Conservation (phyloP, 805 yeast species). For the Saturnispora sekii region DNA sequence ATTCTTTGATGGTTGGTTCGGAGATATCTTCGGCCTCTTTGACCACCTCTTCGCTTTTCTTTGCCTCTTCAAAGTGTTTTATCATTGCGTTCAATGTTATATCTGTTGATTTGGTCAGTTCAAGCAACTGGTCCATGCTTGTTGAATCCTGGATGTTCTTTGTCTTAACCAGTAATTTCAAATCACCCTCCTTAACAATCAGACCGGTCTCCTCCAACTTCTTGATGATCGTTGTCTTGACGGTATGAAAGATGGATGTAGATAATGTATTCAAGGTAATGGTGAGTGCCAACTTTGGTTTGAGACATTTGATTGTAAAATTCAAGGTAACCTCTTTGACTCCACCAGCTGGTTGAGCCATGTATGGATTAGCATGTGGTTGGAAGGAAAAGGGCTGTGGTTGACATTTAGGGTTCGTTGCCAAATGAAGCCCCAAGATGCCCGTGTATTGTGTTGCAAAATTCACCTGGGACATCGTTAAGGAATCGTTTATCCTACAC, state of each 20-base stretch:
- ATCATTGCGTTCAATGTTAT: constrained; percentile 13
- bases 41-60: neutral
- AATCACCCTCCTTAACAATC: constrained; percentile 25
- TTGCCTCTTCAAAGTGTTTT: constrained; percentile 5
- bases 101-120: constrained; percentile 1
- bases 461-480: constrained; percentile 4
- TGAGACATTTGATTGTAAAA: constrained; percentile 48
- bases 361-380: neutral
- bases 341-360: neutral
- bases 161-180: constrained; percentile 41
- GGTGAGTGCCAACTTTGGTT: constrained; percentile 49
- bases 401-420: constrained; percentile 16
- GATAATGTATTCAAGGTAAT: constrained; percentile 14
- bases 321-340: neutral
- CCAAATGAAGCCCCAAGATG: neutral
- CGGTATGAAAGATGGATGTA: constrained; percentile 24
- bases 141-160: constrained; percentile 40
- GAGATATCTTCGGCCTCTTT: too few species aligned
- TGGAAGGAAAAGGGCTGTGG: neutral
- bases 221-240: constrained; percentile 27
- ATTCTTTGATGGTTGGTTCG: neutral
- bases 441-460: constrained; percentile 5
- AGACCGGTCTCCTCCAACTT: constrained; percentile 19
- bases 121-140: constrained; percentile 16
- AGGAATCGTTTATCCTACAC: too few species aligned